Conservation (phyloP, 805 yeast species). For the Lipomyces oligophaga region DNA sequence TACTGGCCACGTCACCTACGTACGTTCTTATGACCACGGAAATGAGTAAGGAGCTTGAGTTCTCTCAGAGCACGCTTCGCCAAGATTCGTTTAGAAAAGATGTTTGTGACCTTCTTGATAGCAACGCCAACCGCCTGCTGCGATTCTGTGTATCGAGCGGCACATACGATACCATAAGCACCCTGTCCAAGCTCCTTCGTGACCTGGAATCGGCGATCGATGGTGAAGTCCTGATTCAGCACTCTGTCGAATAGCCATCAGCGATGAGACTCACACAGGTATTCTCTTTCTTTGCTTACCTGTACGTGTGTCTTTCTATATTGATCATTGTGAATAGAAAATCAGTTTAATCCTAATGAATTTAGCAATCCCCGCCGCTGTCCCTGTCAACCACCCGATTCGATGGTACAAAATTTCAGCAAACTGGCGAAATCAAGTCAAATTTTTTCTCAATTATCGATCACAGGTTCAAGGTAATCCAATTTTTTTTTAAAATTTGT, state of each 20-base stretch:
- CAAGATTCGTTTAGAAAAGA: slow-evolving; percentile 82
- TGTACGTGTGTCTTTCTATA: slow-evolving; percentile 26
- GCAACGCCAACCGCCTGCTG: slow-evolving; percentile 57
- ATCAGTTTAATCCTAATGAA: too few species aligned
- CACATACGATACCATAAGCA: slow-evolving; percentile 95
- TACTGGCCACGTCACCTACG: too few species aligned
- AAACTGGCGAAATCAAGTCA: too few species aligned
- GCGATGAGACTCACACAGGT: not conserved
- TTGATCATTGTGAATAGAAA: slow-evolving; percentile 16
- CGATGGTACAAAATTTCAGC: too few species aligned
- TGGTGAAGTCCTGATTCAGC: slow-evolving; percentile 86
- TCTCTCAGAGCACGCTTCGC: slow-evolving; percentile 92
- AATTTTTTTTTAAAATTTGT: too few species aligned
- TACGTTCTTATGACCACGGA: slow-evolving; percentile 80
- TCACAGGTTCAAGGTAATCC: too few species aligned
- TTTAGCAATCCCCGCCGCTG: too few species aligned
- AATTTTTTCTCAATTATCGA: too few species aligned
- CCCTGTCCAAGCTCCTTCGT: slow-evolving; percentile 96
- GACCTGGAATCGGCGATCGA: slow-evolving; percentile 81
- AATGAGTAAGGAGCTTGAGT: slow-evolving; percentile 81
- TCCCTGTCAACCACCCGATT: too few species aligned
- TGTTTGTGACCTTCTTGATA: slow-evolving; percentile 91
- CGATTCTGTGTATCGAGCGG: slow-evolving; percentile 62
- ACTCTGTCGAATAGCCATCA: slow-evolving; percentile 45
- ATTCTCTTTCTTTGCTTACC: slow-evolving; percentile 11